Evolutionary conservation across 192 early-diverging fungal species (phyloP), one percentile per base, ranked within the genome.

Genomic region (Haplosporangium gracile): DNA sequence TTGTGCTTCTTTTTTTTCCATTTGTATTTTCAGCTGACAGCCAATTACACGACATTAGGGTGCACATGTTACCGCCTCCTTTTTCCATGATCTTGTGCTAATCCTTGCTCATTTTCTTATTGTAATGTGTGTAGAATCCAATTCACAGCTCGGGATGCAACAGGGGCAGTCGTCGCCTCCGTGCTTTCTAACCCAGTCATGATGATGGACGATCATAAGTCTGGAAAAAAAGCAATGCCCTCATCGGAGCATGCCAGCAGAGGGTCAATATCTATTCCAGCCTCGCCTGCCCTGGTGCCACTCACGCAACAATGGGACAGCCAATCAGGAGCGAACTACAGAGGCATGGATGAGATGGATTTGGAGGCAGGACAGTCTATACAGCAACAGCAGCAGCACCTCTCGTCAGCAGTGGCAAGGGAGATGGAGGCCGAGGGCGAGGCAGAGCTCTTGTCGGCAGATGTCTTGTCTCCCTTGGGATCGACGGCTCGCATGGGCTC

Each of bases 121-220:
- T 32, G 29, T 43, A n/a, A 16, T 68, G 40, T 57, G 15, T 71
- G 13, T 78, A 95, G 93, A 77, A 88, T 97, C 42, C 95, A 95
- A 82, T 92, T 96, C 81, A 92, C 92, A 36, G 89, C 95, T 69
- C 83, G 89, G 15, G 96, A 97, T 87, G 71, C 88, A 36, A 84
- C 84, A 75, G 91, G 91, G 40, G 81, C 77, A 18, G 86, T 93
- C n/a, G 83, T 96, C 11, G 94, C 96, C 22, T 92, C 93, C 38
- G 93, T 92, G 26, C 83, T 96, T 40, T 94, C 95, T 70, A 92
- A 95, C 53, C 96, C 96, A 3, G 95, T 97, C 45, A 92, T 96
- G 91, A 96, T 97, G 81, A 97, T 96, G 43, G 96, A 97, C 79
- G 96, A 97, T 88, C 96, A 97, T 92, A 97, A 97, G 87, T 96